A percentile compares a stretch with the other conserved stretches of the same genome.
Conservation (phyloP, 371 early-diverging fungal species). For the Lichtheimia ornata region DNA sequence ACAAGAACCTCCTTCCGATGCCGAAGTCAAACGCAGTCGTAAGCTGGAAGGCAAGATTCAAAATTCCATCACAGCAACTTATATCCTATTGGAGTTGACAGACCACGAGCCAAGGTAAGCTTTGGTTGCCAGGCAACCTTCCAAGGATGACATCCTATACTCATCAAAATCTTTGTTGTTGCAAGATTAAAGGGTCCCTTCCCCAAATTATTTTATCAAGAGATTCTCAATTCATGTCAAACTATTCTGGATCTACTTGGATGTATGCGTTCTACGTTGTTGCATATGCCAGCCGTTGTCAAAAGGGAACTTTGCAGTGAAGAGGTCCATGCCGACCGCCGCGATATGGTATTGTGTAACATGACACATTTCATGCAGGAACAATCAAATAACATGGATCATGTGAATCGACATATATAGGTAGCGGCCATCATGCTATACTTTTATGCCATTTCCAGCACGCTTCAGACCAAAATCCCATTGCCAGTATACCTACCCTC, state of each 20-base stretch:
- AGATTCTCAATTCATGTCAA: slow-evolving; percentile 57
- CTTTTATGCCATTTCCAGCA: slow-evolving; percentile 50
- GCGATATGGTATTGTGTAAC: slow-evolving; percentile 48
- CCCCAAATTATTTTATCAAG: slow-evolving; percentile 53
- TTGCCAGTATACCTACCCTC: slow-evolving; percentile 62
- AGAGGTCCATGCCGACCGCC: slow-evolving; percentile 44
- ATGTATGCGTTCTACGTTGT: slow-evolving; percentile 53
- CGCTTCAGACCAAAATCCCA: slow-evolving; percentile 54
- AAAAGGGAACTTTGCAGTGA: slow-evolving; percentile 33
- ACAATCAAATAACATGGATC: not conserved
- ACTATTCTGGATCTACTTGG: slow-evolving; percentile 57
- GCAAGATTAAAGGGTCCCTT: slow-evolving; percentile 56
- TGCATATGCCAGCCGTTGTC: slow-evolving; percentile 52
- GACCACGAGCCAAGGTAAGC: slow-evolving; percentile 47
- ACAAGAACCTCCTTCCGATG: slow-evolving; percentile 16
- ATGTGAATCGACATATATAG: slow-evolving; percentile 14
- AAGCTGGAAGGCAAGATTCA: slow-evolving; percentile 47
- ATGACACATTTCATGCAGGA: no score
- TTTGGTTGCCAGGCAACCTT: no score
- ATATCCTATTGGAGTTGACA: slow-evolving; percentile 53
- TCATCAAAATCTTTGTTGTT: no score
- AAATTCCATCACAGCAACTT: slow-evolving; percentile 36
- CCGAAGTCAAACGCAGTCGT: slow-evolving; percentile 30
- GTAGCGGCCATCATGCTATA: slow-evolving; percentile 42
- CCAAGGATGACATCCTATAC: no score